Percentiles rank a stretch among this genome's conserved stretches.
Evolutionary conservation across 1,139 yeast genomes (phyloP).

Genomic region (Nakaseomyces uthaithaninus): DNA sequence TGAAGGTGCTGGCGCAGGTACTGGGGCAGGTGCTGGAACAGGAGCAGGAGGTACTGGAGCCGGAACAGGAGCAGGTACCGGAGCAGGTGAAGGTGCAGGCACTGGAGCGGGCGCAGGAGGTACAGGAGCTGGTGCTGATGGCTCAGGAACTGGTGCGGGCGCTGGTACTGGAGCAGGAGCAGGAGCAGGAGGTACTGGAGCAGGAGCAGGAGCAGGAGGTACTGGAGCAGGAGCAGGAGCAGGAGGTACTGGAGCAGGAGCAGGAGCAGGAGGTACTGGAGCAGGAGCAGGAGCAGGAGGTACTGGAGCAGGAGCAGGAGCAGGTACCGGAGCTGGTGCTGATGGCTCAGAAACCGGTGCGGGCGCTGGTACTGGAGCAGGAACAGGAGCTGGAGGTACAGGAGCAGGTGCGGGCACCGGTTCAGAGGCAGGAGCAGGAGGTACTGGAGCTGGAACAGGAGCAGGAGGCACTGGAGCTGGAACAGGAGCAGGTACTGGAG

Average conservation of each 20-base stretch:
- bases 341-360: neutral
- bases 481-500: neutral
- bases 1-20: no score
- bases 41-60: no score
- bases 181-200: neutral
- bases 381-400: neutral
- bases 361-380: conserved; percentile 1
- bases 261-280: neutral
- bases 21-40: no score
- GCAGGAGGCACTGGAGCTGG: neutral
- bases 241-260: neutral
- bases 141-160: neutral
- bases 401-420: neutral
- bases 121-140: neutral
- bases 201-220: neutral
- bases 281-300: neutral
- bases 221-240: neutral
- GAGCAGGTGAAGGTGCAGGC: no score
- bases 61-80: no score
- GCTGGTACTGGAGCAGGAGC: neutral
- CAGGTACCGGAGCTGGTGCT: neutral
- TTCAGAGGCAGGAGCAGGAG: neutral
- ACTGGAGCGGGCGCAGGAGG: no score
- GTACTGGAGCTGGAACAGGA: neutral
- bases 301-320: neutral